phyloP scores from a whole-genome alignment of 2,329 filamentous ascomycete genomes.

The Trichoderma sp. region DNA sequence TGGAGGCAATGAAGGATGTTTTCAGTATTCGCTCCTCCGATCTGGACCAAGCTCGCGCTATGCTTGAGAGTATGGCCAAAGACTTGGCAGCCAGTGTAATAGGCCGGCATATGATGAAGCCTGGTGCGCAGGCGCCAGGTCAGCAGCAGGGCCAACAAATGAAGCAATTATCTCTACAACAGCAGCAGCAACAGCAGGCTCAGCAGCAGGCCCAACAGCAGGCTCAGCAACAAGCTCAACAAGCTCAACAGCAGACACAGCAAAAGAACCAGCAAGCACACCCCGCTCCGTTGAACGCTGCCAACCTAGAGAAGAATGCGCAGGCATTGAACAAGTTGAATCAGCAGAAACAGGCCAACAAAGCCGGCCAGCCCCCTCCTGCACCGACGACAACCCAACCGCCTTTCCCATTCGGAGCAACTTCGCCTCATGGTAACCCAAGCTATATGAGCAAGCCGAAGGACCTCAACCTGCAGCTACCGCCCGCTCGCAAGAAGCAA shows the following conservation, averaged over 20 bases:
- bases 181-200: conserved; percentile 25
- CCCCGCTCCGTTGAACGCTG: conserved; percentile 41
- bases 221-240: conserved; percentile 24
- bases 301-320: conserved; percentile 52
- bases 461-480: conserved; percentile 55
- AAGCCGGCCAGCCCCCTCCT: conserved; percentile 49
- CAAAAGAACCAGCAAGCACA: conserved; percentile 28
- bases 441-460: conserved; percentile 51
- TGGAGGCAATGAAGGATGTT: conserved; percentile 43
- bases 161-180: background rate
- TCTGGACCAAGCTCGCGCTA: conserved; percentile 45
- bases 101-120: conserved; percentile 29
- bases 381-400: conserved; percentile 57
- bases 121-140: conserved; percentile 17
- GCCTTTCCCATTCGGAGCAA: conserved; percentile 53
- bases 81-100: conserved; percentile 41
- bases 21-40: conserved; percentile 54
- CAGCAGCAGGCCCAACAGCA: conserved; percentile 27
- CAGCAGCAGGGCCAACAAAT: conserved; percentile 10
- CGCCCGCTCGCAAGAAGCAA: conserved; percentile 55
- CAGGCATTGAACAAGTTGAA: conserved; percentile 48
- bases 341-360: conserved; percentile 39
- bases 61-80: conserved; percentile 52
- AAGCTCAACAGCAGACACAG: conserved; percentile 25
- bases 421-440: conserved; percentile 59